Base-by-base conservation (phyloP, 1,284 basidiomycete species). In the Schizopora paradoxa region DNA sequence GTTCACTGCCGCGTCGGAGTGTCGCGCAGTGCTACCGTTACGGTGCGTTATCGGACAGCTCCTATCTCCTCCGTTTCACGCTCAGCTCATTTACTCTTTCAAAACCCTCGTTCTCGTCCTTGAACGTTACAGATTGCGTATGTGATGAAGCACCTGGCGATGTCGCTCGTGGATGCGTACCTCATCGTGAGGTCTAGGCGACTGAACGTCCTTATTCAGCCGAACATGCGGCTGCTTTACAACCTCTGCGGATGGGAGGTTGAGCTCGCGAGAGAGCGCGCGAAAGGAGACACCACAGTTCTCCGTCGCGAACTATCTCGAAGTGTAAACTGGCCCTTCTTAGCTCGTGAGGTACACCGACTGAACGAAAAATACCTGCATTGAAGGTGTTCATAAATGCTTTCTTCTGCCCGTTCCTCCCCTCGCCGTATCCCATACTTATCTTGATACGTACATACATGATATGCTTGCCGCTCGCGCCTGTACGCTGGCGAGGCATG, bases 1-100 rank as follows among this genome's bases (percentile, higher is more conserved):
- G 93, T 99, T 6, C 95, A 99, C 66, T 98, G 95, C 65, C 79
- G 94, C 13, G 93, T 98, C 13, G 95, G 95, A 7, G 95, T 99
- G 32, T 90, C 85, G 43, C 72, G 95, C 47, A 92, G 88, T 59
- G 93, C 94, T 14, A 95, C 91, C 31, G 91, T 97, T 49, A 90
- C 90, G 47, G 82, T 85, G 57, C 64, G 79, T 75, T n/a, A n/a
- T n/a, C n/a, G n/a, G n/a, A n/a, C n/a, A n/a, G n/a, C n/a, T 13
- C 49, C 32, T 47, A 39, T 47, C 53, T 41, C 10, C 43, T 44
- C 51, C 25, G 40, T 36, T 25, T 22, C 21, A 21, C 23, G 2
- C 14, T 29, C 5, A 4, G 28, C 27, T 14, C 25, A 8, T 18
- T 16, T 29, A 27, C n/a, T 32, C 21, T 14, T 37, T 34, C 14